Conservation (phyloP, 352 stramenopile genomes). For the Phytophthora cactorum region DNA sequence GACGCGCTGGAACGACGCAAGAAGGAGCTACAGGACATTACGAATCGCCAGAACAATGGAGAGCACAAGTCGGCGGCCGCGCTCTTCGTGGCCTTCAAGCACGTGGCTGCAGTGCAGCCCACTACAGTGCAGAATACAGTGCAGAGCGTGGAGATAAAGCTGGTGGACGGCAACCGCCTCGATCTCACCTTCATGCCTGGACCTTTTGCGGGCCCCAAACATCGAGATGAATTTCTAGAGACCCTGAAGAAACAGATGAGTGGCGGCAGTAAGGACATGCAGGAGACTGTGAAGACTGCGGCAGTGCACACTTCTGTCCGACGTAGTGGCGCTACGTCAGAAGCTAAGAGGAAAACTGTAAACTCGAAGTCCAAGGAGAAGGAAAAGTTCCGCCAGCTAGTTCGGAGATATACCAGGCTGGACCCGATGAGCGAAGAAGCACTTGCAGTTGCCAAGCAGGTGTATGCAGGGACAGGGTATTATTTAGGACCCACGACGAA, state of each 20-base stretch:
- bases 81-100: slow-evolving; percentile 40
- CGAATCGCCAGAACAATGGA: slow-evolving; percentile 29
- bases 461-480: slow-evolving; percentile 53
- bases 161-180: slow-evolving; percentile 43
- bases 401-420: slow-evolving; percentile 54
- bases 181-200: slow-evolving; percentile 69
- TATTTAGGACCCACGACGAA: slow-evolving; percentile 48
- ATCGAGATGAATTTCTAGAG: slow-evolving; percentile 58
- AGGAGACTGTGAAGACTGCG: background rate
- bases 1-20: slow-evolving; percentile 55
- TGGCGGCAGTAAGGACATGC: background rate
- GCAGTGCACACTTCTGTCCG: background rate
- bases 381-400: slow-evolving; percentile 32
- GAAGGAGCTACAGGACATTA: slow-evolving; percentile 68
- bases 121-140: slow-evolving; percentile 54
- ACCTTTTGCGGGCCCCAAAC: slow-evolving; percentile 22
- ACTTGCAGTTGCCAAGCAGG: slow-evolving; percentile 47
- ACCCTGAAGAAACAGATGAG: slow-evolving; percentile 26
- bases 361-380: slow-evolving; percentile 11
- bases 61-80: slow-evolving; percentile 32
- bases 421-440: slow-evolving; percentile 49
- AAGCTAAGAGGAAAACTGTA: slow-evolving; percentile 2
- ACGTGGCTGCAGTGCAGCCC: slow-evolving; percentile 36
- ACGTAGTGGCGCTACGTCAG: background rate
- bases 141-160: slow-evolving; percentile 44